phyloP scores from a whole-genome alignment of 2,329 filamentous ascomycete species.

The Metarhizium rileyi region DNA sequence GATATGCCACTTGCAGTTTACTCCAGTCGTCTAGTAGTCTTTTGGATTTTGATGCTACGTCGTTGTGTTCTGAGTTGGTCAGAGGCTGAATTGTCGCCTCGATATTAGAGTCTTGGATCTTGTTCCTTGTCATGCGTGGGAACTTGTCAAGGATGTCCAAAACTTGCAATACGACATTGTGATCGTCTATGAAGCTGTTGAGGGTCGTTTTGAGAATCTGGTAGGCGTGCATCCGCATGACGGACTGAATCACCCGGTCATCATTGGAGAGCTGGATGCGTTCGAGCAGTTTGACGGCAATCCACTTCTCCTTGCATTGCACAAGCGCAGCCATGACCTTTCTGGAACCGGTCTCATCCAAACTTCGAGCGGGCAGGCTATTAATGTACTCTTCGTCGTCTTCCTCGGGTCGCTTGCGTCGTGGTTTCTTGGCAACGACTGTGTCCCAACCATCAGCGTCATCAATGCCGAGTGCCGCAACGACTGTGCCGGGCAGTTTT shows the following conservation, averaged over 20 bases:
- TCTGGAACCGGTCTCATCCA: constrained; percentile 75
- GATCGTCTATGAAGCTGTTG: constrained; percentile 76
- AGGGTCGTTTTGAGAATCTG: constrained; percentile 85
- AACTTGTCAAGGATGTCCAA: constrained; percentile 82
- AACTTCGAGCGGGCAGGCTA: constrained; percentile 67
- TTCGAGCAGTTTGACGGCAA: constrained; percentile 84
- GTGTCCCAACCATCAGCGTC: constrained; percentile 89
- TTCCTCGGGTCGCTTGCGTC: constrained; percentile 84
- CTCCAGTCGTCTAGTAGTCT: constrained; percentile 76
- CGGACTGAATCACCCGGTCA: constrained; percentile 75
- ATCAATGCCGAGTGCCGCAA: constrained; percentile 93
- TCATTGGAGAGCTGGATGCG: constrained; percentile 84
- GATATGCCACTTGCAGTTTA: constrained; percentile 80
- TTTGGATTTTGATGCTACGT: constrained; percentile 62
- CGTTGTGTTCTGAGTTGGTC: constrained; percentile 57
- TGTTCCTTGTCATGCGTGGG: constrained; percentile 87
- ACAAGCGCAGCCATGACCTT: constrained; percentile 95
- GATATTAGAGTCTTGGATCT: constrained; percentile 93
- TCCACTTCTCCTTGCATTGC: constrained; percentile 99
- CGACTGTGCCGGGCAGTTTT: constrained; percentile 78
- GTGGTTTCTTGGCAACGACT: constrained; percentile 76
- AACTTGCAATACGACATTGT: constrained; percentile 81
- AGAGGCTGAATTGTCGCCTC: constrained; percentile 69
- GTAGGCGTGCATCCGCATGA: constrained; percentile 95
- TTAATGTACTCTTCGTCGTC: constrained; percentile 96